Evolutionary conservation across 169 alveolate genomes (phyloP), one percentile per base, ranked within the genome.

Genomic region (Nephromyces sp.): DNA sequence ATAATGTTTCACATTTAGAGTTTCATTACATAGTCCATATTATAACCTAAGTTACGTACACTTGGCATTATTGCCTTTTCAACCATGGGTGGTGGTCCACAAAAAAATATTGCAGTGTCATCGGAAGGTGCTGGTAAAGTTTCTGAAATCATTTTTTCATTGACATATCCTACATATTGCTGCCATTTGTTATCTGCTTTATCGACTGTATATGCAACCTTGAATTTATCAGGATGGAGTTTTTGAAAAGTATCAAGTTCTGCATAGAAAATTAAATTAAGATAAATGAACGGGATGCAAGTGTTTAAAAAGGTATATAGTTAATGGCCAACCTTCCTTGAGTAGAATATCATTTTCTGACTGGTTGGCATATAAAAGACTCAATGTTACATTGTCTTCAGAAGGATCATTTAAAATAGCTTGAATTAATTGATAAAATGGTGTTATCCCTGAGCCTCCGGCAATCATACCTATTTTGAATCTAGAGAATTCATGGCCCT

Each of bases 381-480:
- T 66, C 15, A 85, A 34, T 21, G 32, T 27, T 25, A 82, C 69
- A 21, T 64, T 30, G 63, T 79, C 87, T n/a, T n/a, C n/a, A 1
- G 29, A 66, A 22, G 78, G 66, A n/a, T 78, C 65, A 6, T 72
- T 68, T 0, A 81, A 76, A 15, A 81, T 74, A n/a, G 78, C 75
- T 33, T 73, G 68, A 25, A 79, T 52, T 8, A 88, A 66, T 70
- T 85, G 87, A 64, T 52, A 83, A 68, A 81, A 32, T 2, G 93
- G 93, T 0, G 93, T 83, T 29, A 88, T 75, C 28, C 93, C 93
- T 2, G 87, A 84, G 25, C 93, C 93, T 1, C 93, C 91, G 0
- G 90, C 91, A 8, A 88, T 28, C 76, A 83, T 62, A n/a, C 87
- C 86, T 2, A 85, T 66, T 1, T 82, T 67, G 52, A 67, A 73